Conservation (phyloP, 1,284 basidiomycete species). For the Ceratobasidium sp. region DNA sequence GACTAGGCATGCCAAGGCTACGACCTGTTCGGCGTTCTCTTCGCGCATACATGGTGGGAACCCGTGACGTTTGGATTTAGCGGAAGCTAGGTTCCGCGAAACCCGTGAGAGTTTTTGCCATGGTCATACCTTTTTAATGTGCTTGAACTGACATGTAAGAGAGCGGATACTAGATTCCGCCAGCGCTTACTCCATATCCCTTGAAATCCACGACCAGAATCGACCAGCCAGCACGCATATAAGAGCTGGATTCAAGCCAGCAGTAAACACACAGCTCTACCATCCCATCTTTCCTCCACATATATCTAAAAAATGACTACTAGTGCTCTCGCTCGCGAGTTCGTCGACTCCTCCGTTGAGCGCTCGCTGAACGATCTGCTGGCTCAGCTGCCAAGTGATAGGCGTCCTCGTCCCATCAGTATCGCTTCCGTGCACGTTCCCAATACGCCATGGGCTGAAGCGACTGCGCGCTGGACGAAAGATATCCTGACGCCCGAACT, state of each 20-base stretch:
- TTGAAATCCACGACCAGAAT: neutral
- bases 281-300: neutral
- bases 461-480: slow-evolving; percentile 30
- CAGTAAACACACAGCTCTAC: neutral
- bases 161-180: slow-evolving; percentile 3
- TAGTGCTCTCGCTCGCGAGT: slow-evolving; percentile 9
- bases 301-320: neutral
- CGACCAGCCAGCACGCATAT: neutral
- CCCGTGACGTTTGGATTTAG: neutral
- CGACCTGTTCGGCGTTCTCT: neutral
- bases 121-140: too few relatives aligned
- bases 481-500: slow-evolving; percentile 30
- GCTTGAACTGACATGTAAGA: neutral
- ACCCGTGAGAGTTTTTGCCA: neutral
- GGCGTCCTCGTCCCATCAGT: slow-evolving; percentile 28
- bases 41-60: neutral
- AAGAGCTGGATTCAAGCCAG: neutral
- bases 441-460: slow-evolving; percentile 22
- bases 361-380: slow-evolving; percentile 35
- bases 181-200: neutral
- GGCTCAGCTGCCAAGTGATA: slow-evolving; percentile 13
- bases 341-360: slow-evolving; percentile 40
- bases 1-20: too few relatives aligned
- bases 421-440: slow-evolving; percentile 14
- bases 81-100: slow-evolving; percentile 6